phyloP scores from a whole-genome alignment of 208 protist species.

The Leishmania aethiopica region DNA sequence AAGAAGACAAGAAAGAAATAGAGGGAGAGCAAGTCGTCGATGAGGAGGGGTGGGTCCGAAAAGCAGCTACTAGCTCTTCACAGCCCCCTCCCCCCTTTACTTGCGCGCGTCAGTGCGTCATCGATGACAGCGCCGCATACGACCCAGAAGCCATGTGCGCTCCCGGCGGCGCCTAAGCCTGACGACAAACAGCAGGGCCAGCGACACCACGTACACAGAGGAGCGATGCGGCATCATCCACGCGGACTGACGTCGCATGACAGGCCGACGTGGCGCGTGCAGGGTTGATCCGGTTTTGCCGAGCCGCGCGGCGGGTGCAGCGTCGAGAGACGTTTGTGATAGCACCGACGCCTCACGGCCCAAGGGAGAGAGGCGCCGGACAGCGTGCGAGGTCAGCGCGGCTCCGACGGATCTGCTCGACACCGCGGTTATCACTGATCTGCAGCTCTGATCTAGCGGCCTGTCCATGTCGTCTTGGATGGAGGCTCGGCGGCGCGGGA shows the following conservation, averaged over 20 bases:
- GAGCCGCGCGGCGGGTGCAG: neutral
- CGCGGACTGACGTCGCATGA: neutral
- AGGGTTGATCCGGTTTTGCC: neutral
- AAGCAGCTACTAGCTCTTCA: neutral
- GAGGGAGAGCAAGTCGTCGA: neutral
- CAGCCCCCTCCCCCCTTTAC: neutral
- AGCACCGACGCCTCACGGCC: neutral
- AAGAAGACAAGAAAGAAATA: neutral
- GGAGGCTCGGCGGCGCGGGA: neutral
- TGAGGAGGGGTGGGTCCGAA: neutral
- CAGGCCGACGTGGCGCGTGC: neutral
- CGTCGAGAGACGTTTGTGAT: neutral
- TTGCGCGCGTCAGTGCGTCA: neutral
- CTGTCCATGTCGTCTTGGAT: neutral
- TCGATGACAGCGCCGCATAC: neutral
- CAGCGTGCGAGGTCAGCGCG: neutral
- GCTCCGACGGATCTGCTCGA: neutral
- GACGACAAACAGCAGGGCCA: constrained; percentile 13
- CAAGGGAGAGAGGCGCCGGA: constrained; percentile 2
- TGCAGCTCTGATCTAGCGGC: neutral
- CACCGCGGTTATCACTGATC: neutral
- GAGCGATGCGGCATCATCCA: neutral
- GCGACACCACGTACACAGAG: neutral
- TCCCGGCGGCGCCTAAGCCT: constrained; percentile 16
- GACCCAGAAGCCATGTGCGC: constrained; percentile 4